phyloP scores from a whole-genome alignment of 1,284 basidiomycete species.

The Ganoderma resinaceum region DNA sequence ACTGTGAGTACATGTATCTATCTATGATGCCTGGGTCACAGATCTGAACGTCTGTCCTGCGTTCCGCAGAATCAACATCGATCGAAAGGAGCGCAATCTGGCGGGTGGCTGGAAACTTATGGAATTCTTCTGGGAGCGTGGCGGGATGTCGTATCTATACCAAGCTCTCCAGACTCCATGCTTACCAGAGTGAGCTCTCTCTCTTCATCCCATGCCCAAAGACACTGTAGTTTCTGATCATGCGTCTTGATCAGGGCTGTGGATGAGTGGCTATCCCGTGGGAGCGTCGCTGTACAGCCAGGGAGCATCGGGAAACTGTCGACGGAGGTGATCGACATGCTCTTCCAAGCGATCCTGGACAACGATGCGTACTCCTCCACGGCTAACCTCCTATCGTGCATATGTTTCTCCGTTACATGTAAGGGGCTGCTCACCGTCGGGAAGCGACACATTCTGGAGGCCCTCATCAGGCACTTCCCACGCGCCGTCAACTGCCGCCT shows the following conservation, averaged over 20 bases:
- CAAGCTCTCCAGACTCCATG: background rate
- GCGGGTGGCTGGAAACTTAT: background rate
- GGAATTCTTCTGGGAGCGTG: background rate
- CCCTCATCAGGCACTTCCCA: background rate
- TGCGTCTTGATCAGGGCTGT: background rate
- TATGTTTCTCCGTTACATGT: conserved; percentile 19
- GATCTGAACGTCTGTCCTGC: background rate
- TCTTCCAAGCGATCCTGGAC: background rate
- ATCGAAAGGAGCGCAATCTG: background rate
- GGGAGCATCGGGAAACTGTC: conserved; percentile 3
- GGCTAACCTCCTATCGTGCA: background rate
- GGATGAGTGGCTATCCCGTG: background rate
- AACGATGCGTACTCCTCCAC: background rate
- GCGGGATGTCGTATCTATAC: background rate
- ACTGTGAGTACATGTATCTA: background rate
- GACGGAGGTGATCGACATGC: background rate
- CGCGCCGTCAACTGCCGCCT: conserved; percentile 24
- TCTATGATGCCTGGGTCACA: background rate
- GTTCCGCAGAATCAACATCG: background rate
- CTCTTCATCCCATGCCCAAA: too few relatives aligned
- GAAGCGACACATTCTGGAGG: conserved; percentile 3
- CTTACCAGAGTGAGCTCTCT: background rate
- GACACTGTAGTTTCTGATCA: too few relatives aligned
- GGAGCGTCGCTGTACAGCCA: background rate
- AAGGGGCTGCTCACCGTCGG: conserved; percentile 15